A percentile compares a stretch with the other conserved stretches of the same genome.
These are phyloP conservation scores for Colletotrichum higginsianum DNA, from an alignment of 2,329 filamentous ascomycete species.

Conservation along the genomic window DNA sequence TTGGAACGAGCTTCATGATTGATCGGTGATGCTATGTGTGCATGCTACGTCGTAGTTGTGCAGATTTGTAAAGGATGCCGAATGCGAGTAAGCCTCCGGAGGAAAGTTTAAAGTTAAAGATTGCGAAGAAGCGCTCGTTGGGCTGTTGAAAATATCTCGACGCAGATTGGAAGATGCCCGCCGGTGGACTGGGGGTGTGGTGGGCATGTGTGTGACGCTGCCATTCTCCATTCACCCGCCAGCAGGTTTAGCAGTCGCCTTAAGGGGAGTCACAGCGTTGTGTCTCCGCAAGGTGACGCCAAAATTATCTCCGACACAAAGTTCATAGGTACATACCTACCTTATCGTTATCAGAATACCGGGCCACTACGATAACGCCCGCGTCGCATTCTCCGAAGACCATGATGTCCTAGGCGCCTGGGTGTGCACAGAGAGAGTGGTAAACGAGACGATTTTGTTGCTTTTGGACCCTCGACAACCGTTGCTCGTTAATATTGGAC, in stretches of 20 bases:
- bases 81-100: background rate
- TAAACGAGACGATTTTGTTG: too few relatives aligned
- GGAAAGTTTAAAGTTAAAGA: background rate
- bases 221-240: background rate
- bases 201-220: slow-evolving; percentile 5
- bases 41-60: background rate
- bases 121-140: background rate
- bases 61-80: background rate
- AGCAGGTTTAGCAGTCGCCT: background rate
- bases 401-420: too few relatives aligned
- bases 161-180: slow-evolving; percentile 31
- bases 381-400: too few relatives aligned
- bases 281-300: slow-evolving; percentile 1
- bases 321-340: too few relatives aligned
- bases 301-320: slow-evolving; percentile 2
- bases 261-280: slow-evolving; percentile 3
- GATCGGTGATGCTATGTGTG: background rate
- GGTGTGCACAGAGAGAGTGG: too few relatives aligned
- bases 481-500: too few relatives aligned
- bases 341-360: too few relatives aligned
- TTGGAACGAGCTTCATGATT: slow-evolving; percentile 56
- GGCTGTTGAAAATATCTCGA: slow-evolving; percentile 32
- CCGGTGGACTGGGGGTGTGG: background rate
- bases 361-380: too few relatives aligned
- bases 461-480: too few relatives aligned